Conservation (phyloP, 1,284 basidiomycete genomes). For the Leccinum insolens region DNA sequence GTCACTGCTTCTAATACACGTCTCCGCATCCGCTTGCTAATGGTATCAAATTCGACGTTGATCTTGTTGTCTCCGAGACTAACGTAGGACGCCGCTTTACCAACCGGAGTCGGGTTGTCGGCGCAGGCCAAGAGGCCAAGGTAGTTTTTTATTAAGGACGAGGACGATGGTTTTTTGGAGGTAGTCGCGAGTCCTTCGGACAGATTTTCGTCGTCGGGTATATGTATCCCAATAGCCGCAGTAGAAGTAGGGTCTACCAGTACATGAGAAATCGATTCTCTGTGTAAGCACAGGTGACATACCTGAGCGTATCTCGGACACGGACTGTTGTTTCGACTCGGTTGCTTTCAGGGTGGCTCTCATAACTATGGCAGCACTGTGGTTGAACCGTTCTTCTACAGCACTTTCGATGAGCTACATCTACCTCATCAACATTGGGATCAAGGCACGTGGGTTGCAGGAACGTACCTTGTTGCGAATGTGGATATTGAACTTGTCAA, state of each 20-base stretch:
- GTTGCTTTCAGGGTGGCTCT: constrained; percentile 72
- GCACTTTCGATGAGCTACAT: constrained; percentile 74
- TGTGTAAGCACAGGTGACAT: constrained; percentile 18
- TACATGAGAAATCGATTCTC: constrained; percentile 6
- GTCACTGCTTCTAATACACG: constrained; percentile 82
- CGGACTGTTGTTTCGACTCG: constrained; percentile 60
- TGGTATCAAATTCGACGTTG: constrained; percentile 81
- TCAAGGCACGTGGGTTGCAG: not conserved
- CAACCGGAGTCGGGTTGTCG: constrained; percentile 79
- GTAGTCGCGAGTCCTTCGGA: constrained; percentile 56
- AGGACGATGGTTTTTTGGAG: constrained; percentile 59
- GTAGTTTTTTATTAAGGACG: constrained; percentile 73
- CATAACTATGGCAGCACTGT: constrained; percentile 70
- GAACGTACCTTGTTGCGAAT: constrained; percentile 80
- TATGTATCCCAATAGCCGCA: constrained; percentile 58
- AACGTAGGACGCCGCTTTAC: constrained; percentile 68
- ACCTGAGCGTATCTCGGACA: constrained; percentile 72
- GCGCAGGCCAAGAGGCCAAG: constrained; percentile 72
- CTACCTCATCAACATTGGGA: constrained; percentile 15
- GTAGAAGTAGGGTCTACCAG: constrained; percentile 63
- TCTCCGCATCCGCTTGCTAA: constrained; percentile 72
- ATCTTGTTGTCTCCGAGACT: constrained; percentile 73
- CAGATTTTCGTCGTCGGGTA: constrained; percentile 64
- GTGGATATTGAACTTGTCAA: constrained; percentile 85
- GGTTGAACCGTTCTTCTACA: constrained; percentile 79